Conservation (phyloP, 202 grass and related monocot species). For the Dendrocalamus latiflorus region DNA sequence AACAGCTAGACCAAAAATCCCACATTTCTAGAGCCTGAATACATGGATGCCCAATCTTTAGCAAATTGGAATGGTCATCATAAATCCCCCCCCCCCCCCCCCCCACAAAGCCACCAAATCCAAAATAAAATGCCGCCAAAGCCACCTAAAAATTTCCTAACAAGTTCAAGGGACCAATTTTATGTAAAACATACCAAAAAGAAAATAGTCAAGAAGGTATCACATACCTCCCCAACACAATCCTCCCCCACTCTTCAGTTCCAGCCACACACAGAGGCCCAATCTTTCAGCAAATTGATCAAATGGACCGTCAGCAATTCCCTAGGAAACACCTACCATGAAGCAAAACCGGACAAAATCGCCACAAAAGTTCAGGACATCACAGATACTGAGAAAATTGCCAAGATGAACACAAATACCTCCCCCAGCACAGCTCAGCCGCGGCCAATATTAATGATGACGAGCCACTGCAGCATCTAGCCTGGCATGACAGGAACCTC, state of each 20-base stretch:
- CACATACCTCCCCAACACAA: slow-evolving; percentile 19
- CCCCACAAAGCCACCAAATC: not conserved
- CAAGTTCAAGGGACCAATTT: not conserved
- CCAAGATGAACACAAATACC: not conserved
- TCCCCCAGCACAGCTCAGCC: not conserved
- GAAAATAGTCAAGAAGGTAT: not conserved
- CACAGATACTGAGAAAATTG: not conserved
- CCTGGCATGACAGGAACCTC: slow-evolving; percentile 29
- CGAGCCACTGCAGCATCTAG: slow-evolving; percentile 4
- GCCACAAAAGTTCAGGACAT: not conserved
- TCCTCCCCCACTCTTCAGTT: not conserved
- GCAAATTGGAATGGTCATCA: not conserved
- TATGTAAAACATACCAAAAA: not conserved
- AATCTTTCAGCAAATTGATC: not conserved
- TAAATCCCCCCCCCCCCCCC: too few relatives aligned
- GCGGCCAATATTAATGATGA: slow-evolving; percentile 10
- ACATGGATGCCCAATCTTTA: not conserved
- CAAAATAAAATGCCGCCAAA: not conserved
- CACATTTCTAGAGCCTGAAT: not conserved
- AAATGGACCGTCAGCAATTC: not conserved
- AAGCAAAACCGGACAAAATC: not conserved
- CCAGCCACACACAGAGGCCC: not conserved
- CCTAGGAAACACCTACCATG: not conserved
- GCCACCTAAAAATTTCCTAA: not conserved
- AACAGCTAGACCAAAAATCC: not conserved